These are phyloP conservation scores for Basipetospora sp. DNA, from an alignment of 2,329 filamentous ascomycete genomes.

Conservation along the genomic window DNA sequence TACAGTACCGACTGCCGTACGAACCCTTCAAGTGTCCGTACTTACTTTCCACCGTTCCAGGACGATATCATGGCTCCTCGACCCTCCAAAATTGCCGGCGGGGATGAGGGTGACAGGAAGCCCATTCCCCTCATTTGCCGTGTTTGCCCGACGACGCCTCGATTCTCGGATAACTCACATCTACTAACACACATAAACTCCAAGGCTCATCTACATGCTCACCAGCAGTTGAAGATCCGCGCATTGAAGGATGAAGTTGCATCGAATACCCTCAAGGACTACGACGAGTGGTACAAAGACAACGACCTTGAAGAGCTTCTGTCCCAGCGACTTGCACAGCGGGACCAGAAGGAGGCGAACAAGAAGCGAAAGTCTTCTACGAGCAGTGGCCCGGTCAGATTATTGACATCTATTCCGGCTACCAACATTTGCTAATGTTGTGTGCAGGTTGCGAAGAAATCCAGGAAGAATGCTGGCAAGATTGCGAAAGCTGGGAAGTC, in stretches of 20 bases:
- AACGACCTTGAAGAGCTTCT: constrained; percentile 60
- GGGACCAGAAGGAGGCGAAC: constrained; percentile 12
- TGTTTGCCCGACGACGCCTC: constrained; percentile 66
- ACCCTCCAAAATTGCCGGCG: no score
- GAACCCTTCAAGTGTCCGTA: no score
- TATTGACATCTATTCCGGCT: no score
- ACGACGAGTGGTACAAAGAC: constrained; percentile 63
- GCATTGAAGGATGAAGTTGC: constrained; percentile 53
- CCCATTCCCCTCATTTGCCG: constrained; percentile 60
- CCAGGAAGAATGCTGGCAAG: not conserved
- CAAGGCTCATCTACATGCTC: constrained; percentile 76
- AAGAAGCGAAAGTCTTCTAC: constrained; percentile 3
- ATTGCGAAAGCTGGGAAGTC: constrained; percentile 13
- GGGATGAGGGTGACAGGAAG: no score
- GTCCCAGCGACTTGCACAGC: constrained; percentile 51
- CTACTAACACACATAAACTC: constrained; percentile 83
- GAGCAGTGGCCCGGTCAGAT: no score
- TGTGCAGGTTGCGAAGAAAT: not conserved
- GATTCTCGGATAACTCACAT: constrained; percentile 82
- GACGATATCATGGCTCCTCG: no score
- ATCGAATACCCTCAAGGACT: constrained; percentile 47
- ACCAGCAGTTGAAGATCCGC: constrained; percentile 66
- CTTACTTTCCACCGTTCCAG: no score
- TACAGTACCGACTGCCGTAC: no score
- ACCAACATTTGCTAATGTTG: no score